Evolutionary conservation across 371 early-diverging fungal species (phyloP), one percentile per base, ranked within the genome.

Genomic region (Lichtheimia hyalospora): DNA sequence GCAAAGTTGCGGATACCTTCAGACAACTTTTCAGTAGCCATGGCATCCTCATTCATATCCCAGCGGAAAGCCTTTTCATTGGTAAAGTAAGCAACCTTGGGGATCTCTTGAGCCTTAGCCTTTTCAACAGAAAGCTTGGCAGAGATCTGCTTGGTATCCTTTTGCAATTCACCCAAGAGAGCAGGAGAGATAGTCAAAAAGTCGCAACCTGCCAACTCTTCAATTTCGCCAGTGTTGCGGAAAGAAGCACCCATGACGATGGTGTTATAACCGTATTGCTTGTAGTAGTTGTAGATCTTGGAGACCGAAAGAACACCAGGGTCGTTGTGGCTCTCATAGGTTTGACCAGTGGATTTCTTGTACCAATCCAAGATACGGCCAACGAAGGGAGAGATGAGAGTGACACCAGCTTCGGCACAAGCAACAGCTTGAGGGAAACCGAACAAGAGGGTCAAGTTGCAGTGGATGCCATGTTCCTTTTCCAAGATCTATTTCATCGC

Each of bases 181-280:
- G 71, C 76, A 52, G 99, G 96, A 49, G 94, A 91, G 78, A 98
- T 98, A 67, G 99, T 97, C 75, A 98, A 81, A 75, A 84, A 96
- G 77, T 98, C 99, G 74, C 95, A 94, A 50, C 99, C 99, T 60
- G 96, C 92, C 57, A 98, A 84, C 79, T 96, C 90, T 70, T 92
- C 88, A 69, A 98, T 98, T 76, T 98, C 97, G 61, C 92, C 96
- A 44, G 86, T 85, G 84, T 94, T 95, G 69, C 99, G 92, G 95
- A 98, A 98, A 40, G 96, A 95, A 50, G 99, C 99, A 57, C 98
- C 99, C 99, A 98, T 98, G 61, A 98, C 97, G 66, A 98, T 96
- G 75, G 99, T 98, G 60, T 93, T 91, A 89, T 97, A 95, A 60
- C 88, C 92, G 79, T 89, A 85, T 75, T 91, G 88, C 87, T 98